Base-by-base conservation (phyloP, 2,329 filamentous ascomycete genomes). In the Epichloe typhina region DNA sequence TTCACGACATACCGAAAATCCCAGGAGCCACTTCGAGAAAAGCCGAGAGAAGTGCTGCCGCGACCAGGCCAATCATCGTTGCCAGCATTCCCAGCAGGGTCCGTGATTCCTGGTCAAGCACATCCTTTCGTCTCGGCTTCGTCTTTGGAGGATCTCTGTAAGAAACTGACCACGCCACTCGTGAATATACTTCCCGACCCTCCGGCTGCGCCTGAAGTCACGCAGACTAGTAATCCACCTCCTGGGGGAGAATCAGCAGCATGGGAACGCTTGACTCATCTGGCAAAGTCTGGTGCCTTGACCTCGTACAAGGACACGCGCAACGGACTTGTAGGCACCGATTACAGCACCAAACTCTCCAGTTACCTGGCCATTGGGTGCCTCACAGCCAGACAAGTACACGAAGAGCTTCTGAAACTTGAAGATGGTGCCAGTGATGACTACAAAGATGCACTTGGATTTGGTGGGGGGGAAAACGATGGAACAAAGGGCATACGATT, bases 291-390 rank as follows among this genome's bases (percentile, higher is more conserved):
- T 1, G 82, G 82, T 1, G 69, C 74, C 6, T 79, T 84, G 66
- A 76, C 71, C 0, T 66, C 67, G 1, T 91, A 90, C 64, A 84
- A 86, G 59, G 72, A 78, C 17, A 86, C 83, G 0, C 76, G 85
- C 2, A 88, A 90, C 53, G 83, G 83, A 0, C 71, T 89, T 1
- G 63, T 89, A 0, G 86, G 85, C 1, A 61, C 71, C 1, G 82
- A 88, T 56, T 88, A 83, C 60, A 86, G 82, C 58, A 88, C 85
- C 3, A 90, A 89, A 54, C 69, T 91, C 0, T 88, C 86, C 0
- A 82, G 79, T 0, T 91, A 80, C 62, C 72, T 91, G 0, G 77
- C 85, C 0, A 74, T 86, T 12, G 87, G 87, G 3, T 84, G 80
- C 57, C 71, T 90, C 42, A 85, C 85, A 0, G 82, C 84, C 1